Evolutionary conservation across 208 protist species (phyloP), one percentile per base, ranked within the genome.

Genomic region (Trypanosoma grayi): DNA sequence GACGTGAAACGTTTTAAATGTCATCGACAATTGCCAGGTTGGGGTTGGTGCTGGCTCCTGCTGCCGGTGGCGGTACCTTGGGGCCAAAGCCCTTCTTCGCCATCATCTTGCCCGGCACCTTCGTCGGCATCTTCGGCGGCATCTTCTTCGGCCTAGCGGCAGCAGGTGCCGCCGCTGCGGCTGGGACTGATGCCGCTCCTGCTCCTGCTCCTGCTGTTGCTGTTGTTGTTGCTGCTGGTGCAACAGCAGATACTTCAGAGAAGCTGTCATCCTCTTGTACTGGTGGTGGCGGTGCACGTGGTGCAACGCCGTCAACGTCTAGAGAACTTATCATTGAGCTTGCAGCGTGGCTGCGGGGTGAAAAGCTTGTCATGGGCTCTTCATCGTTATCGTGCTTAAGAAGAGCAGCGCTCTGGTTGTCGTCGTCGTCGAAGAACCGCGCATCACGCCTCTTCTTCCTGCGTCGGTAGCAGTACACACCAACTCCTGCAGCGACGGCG

Each of bases 341-440:
- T 14, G 20, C 14, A 27, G 9, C 13, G 24, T 16, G 3, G 16
- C 2, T 39, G 43, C 2, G 0, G 0, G 31, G 27, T 2, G 5
- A 24, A 4, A 60, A 47, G 4, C 4, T 7, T 8, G 33, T 10
- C 50, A 59, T 58, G 18, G 6, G 24, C 45, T 41, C 31, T 4
- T 57, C 51, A 4, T 10, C 9, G 6, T 28, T 22, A 0, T 56
- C 47, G 5, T 40, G 44, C 4, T 22, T 11, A 28, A 66, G 31
- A 18, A 52, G 39, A 9, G 27, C 20, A 20, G 46, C n/a, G n/a
- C n/a, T n/a, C 18, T 28, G 18, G 4, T 43, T 27, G 28, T 66
- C 57, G 18, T 62, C 60, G 41, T 66, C 60, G 25, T 67, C 61
- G 43, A 67, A 67, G 40, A 67, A 67, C 22, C 61, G 61, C n/a